These are phyloP conservation scores for Colletotrichum sp. DNA, from an alignment of 2,329 filamentous ascomycete genomes.

Conservation along the genomic window DNA sequence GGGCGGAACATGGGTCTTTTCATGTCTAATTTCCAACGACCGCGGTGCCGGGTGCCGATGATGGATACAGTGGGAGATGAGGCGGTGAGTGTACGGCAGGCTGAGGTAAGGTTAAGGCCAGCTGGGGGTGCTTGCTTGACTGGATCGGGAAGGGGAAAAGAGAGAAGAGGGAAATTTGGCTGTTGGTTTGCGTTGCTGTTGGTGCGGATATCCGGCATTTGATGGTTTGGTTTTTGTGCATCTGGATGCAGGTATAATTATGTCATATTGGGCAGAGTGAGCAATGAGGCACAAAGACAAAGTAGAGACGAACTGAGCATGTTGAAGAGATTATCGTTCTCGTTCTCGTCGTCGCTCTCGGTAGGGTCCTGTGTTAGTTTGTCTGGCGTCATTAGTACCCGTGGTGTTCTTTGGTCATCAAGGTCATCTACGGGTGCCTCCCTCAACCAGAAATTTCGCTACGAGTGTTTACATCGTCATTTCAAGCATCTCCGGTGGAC, in stretches of 20 bases:
- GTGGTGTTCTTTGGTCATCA: not conserved
- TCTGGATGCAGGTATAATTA: not conserved
- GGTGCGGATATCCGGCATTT: not conserved
- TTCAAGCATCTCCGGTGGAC: not conserved
- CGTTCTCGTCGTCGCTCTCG: not conserved
- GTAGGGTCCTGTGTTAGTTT: not conserved
- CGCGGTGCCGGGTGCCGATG: not conserved
- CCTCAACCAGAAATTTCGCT: no score
- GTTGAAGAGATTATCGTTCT: not conserved
- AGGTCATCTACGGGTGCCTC: no score
- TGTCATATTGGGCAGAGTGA: not conserved
- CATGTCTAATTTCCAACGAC: not conserved
- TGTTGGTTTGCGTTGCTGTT: not conserved
- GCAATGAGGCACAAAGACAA: not conserved
- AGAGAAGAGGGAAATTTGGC: not conserved
- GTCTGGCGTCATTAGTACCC: not conserved
- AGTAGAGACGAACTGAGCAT: not conserved
- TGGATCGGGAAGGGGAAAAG: not conserved
- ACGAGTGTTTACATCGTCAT: no score
- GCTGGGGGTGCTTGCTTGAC: not conserved
- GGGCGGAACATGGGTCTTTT: not conserved
- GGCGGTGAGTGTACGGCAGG: not conserved
- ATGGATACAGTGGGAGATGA: not conserved
- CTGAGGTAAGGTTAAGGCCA: not conserved
- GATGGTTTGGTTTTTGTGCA: not conserved